phyloP scores from a whole-genome alignment of 345 rosid species.

The Sisymbrium altissimum region DNA sequence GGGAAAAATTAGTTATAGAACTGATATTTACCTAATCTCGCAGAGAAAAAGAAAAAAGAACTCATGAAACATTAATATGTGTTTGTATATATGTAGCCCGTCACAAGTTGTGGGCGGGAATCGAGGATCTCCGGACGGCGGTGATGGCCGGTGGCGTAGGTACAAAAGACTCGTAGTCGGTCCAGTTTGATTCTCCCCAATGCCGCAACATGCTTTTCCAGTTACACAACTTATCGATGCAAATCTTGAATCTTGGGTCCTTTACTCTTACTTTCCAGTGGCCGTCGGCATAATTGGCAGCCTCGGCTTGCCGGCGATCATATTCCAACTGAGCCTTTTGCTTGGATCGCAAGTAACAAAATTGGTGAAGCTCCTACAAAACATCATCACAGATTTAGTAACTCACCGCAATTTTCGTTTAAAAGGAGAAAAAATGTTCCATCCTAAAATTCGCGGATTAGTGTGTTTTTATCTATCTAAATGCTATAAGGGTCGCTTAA shows the following conservation, averaged over 20 bases:
- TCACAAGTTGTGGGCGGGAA: conserved; percentile 19
- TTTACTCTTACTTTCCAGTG: conserved; percentile 68
- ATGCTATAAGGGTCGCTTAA: neutral
- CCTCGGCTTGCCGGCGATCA: conserved; percentile 81
- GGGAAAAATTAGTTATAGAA: neutral
- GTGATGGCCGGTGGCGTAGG: conserved; percentile 80
- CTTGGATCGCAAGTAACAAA: conserved; percentile 72
- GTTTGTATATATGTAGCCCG: neutral
- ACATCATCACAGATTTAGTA: neutral
- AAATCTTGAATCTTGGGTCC: conserved; percentile 60
- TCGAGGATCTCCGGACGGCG: conserved; percentile 7
- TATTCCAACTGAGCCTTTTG: conserved; percentile 90
- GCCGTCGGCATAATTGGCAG: conserved; percentile 56
- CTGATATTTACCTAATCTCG: conserved; percentile 8
- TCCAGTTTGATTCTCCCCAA: conserved; percentile 94
- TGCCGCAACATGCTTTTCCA: conserved; percentile 92
- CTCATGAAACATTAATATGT: conserved; percentile 1
- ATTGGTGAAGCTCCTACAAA: conserved; percentile 55
- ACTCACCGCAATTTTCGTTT: neutral
- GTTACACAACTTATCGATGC: conserved; percentile 72
- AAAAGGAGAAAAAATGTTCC: neutral
- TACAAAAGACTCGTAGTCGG: conserved; percentile 45
- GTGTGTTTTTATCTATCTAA: neutral
- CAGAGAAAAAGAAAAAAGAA: neutral
- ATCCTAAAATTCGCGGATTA: neutral